phyloP scores from a whole-genome alignment of 108 stramenopile genomes.

The Nitzschia sp. region DNA sequence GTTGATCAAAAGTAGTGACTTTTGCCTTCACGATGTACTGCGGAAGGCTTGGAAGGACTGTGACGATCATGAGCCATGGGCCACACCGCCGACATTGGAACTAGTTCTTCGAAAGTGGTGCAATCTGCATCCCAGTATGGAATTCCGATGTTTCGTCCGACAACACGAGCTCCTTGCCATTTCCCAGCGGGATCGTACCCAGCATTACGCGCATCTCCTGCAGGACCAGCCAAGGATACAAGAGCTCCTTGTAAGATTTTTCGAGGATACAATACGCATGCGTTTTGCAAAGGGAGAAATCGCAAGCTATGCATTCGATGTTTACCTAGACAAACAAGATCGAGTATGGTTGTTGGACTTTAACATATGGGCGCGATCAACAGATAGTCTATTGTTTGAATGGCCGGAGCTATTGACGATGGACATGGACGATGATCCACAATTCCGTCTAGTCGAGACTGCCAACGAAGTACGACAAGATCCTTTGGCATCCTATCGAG shows the following conservation, averaged over 20 bases:
- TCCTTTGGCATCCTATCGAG: constrained; percentile 79
- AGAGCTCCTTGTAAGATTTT: constrained; percentile 57
- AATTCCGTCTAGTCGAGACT: constrained; percentile 66
- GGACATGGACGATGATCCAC: constrained; percentile 29
- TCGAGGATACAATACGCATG: constrained; percentile 43
- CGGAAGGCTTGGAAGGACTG: constrained; percentile 26
- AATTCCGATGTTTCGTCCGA: constrained; percentile 93
- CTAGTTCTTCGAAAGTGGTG: constrained; percentile 92
- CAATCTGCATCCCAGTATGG: constrained; percentile 91
- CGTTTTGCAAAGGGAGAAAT: constrained; percentile 44
- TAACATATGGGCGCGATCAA: constrained; percentile 76
- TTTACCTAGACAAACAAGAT: constrained; percentile 82
- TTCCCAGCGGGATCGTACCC: constrained; percentile 73
- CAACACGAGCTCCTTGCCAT: constrained; percentile 60
- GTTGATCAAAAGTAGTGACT: constrained; percentile 92
- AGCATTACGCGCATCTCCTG: constrained; percentile 69
- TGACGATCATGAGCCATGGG: constrained; percentile 52
- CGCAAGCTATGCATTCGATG: constrained; percentile 70
- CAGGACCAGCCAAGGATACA: constrained; percentile 24
- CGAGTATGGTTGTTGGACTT: constrained; percentile 89
- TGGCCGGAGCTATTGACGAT: constrained; percentile 74
- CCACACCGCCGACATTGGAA: constrained; percentile 36
- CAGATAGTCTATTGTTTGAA: constrained; percentile 79
- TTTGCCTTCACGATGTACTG: constrained; percentile 86
- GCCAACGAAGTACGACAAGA: constrained; percentile 73